A percentile compares a stretch with the other conserved stretches of the same genome.
Evolutionary conservation across 495 filamentous ascomycete species (phyloP).

Genomic region (Astrocystis sublimbata): DNA sequence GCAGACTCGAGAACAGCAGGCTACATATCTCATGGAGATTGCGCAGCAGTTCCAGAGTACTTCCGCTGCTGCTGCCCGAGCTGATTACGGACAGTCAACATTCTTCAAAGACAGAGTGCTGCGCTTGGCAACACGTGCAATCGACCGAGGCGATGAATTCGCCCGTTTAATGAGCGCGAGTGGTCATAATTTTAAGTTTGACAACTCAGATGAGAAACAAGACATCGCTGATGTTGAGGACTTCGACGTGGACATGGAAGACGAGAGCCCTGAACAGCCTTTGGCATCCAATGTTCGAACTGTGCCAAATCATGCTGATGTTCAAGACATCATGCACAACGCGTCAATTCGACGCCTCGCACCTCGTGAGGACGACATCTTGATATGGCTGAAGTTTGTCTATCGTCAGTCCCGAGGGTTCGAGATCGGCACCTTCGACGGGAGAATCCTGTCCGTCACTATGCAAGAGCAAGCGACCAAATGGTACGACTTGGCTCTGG

Average conservation of each 20-base stretch:
- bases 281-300: neutral
- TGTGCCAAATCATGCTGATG: neutral
- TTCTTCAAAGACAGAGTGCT: neutral
- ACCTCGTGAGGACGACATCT: neutral
- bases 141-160: neutral
- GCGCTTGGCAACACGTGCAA: neutral
- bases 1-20: neutral
- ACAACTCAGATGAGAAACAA: neutral
- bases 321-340: neutral
- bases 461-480: constrained; percentile 53
- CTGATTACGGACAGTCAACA: neutral
- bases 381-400: neutral
- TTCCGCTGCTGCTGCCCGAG: neutral
- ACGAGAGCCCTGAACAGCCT: neutral
- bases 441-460: neutral
- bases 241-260: neutral
- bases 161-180: neutral
- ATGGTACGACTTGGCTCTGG: constrained; percentile 48
- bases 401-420: neutral
- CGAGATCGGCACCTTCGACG: neutral
- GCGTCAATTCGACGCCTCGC: neutral
- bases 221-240: neutral
- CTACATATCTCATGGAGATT: neutral
- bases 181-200: neutral
- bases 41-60: neutral